phyloP scores from a whole-genome alignment of 768 basidiomycete species.

The Vararia minispora region DNA sequence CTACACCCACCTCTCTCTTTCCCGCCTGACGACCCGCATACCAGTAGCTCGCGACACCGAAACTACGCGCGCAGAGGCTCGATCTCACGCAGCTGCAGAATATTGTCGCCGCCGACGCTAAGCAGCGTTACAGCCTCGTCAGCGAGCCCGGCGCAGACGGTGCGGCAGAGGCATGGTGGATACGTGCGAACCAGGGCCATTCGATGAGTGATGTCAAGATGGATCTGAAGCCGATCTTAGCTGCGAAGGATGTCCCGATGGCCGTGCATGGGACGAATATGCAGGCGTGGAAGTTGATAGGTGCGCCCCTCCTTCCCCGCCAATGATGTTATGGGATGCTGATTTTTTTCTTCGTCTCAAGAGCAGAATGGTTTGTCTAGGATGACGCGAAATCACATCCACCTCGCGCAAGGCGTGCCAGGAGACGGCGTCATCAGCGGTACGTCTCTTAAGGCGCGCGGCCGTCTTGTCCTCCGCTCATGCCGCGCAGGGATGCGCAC shows the following conservation, averaged over 20 bases:
- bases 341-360: conserved; percentile 1
- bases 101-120: conserved; percentile 58
- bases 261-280: conserved; percentile 77
- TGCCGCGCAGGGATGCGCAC: conserved; percentile 66
- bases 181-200: conserved; percentile 86
- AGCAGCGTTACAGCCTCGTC: conserved; percentile 51
- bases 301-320: conserved; percentile 26
- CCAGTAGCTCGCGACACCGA: conserved; percentile 57
- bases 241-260: conserved; percentile 55
- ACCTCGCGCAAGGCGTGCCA: conserved; percentile 72
- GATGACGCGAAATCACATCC: conserved; percentile 88
- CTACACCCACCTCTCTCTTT: neutral
- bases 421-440: conserved; percentile 67
- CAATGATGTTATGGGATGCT: neutral
- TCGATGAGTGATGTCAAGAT: conserved; percentile 65
- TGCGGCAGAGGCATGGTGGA: conserved; percentile 57
- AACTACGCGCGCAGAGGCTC: conserved; percentile 43
- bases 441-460: conserved; percentile 23
- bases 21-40: conserved; percentile 4
- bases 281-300: conserved; percentile 60
- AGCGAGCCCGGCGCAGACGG: conserved; percentile 34
- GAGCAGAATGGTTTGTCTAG: conserved; percentile 65
- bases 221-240: conserved; percentile 48
- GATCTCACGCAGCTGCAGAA: conserved; percentile 42
- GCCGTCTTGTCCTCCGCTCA: neutral